phyloP scores from a whole-genome alignment of 2,329 filamentous ascomycete species.

The Chrysoporthe deuterocubensis region DNA sequence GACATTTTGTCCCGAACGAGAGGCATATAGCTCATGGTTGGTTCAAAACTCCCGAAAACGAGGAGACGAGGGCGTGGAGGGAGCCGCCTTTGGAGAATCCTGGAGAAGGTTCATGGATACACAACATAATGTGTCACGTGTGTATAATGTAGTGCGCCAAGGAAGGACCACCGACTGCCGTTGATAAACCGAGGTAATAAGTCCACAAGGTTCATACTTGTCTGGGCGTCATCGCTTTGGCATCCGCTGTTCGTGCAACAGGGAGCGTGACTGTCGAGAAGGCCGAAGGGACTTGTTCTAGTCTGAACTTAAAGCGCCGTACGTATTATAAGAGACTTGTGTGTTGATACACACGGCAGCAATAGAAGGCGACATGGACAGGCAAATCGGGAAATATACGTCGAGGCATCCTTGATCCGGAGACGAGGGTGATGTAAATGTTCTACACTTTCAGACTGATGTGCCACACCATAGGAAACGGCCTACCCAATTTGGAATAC shows the following conservation, averaged over 20 bases:
- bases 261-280: too few relatives aligned
- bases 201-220: too few relatives aligned
- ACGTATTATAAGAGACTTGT: background rate
- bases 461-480: background rate
- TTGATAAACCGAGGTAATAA: background rate
- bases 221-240: too few relatives aligned
- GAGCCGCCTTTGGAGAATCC: background rate
- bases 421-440: background rate
- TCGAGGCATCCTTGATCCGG: background rate
- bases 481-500: constrained; percentile 12
- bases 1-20: background rate
- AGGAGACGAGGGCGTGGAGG: background rate
- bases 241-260: too few relatives aligned
- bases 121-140: background rate
- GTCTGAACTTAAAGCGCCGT: background rate
- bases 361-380: background rate
- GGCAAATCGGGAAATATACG: background rate
- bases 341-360: background rate
- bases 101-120: background rate
- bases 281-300: too few relatives aligned
- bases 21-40: background rate
- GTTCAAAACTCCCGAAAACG: background rate
- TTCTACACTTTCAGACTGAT: background rate
- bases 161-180: background rate
- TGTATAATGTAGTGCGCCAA: background rate